A percentile compares a stretch with the other conserved stretches of the same genome.
Evolutionary conservation across 768 basidiomycete species (phyloP).

Genomic region (Inosperma sp.): DNA sequence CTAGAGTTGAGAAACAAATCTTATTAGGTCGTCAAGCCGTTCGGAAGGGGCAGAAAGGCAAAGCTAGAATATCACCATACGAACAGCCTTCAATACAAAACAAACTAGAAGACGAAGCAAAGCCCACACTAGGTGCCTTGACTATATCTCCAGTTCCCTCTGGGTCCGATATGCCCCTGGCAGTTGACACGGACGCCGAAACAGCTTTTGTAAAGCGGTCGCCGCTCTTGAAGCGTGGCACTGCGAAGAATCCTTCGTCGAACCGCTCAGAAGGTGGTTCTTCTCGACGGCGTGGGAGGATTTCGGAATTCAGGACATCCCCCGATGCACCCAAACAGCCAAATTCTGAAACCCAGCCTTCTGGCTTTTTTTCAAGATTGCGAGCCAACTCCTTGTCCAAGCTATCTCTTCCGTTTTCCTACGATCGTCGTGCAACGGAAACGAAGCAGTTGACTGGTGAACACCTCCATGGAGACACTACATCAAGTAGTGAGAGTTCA

Average conservation of each 20-base stretch:
- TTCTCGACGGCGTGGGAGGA: slow-evolving; percentile 41
- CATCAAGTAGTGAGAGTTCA: slow-evolving; percentile 61
- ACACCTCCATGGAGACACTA: slow-evolving; percentile 28
- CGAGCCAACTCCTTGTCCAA: slow-evolving; percentile 43
- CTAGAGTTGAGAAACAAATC: slow-evolving; percentile 79
- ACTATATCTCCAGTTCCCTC: slow-evolving; percentile 33
- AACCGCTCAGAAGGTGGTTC: slow-evolving; percentile 32
- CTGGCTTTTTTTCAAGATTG: slow-evolving; percentile 39
- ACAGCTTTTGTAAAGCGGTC: slow-evolving; percentile 58
- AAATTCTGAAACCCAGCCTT: slow-evolving; percentile 20
- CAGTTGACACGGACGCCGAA: slow-evolving; percentile 80
- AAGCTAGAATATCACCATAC: slow-evolving; percentile 17
- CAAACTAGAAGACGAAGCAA: slow-evolving; percentile 12
- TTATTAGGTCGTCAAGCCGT: slow-evolving; percentile 70
- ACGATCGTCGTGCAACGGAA: slow-evolving; percentile 18
- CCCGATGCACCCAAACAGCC: background rate
- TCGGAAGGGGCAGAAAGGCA: slow-evolving; percentile 48
- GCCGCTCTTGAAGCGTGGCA: slow-evolving; percentile 46
- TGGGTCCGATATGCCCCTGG: slow-evolving; percentile 51
- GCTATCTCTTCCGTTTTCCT: slow-evolving; percentile 34
- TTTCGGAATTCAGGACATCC: slow-evolving; percentile 26
- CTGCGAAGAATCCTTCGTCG: slow-evolving; percentile 28
- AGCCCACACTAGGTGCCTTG: slow-evolving; percentile 11
- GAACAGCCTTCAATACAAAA: slow-evolving; percentile 19
- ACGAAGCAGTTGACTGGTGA: slow-evolving; percentile 26